These are phyloP conservation scores for Xylariaceae sp. DNA, from an alignment of 2,329 filamentous ascomycete genomes.

Conservation along the genomic window DNA sequence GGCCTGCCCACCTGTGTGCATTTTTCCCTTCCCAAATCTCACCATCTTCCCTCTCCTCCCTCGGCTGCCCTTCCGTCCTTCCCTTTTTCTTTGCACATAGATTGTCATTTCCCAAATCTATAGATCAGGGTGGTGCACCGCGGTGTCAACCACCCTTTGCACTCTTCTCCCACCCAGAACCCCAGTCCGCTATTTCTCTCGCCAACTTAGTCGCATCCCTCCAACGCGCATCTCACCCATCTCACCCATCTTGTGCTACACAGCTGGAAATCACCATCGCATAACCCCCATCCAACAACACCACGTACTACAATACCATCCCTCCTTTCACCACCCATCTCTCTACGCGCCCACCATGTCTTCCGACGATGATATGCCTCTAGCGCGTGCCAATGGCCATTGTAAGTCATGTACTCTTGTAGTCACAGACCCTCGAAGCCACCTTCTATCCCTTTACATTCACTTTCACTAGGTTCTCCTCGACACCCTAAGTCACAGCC, in stretches of 20 bases:
- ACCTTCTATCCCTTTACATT: background rate
- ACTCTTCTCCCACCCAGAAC: constrained; percentile 2
- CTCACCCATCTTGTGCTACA: constrained; percentile 6
- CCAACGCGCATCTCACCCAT: constrained; percentile 18
- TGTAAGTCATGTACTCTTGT: constrained; percentile 60
- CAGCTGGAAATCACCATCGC: constrained; percentile 17
- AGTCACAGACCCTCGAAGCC: background rate
- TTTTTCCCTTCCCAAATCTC: constrained; percentile 33
- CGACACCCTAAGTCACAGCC: background rate
- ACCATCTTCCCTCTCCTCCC: constrained; percentile 33
- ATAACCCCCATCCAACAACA: constrained; percentile 8
- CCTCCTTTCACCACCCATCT: constrained; percentile 12
- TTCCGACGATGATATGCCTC: constrained; percentile 82
- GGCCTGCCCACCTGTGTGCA: constrained; percentile 27
- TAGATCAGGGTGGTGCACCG: constrained; percentile 41
- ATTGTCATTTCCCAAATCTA: constrained; percentile 26
- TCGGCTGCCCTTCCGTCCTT: constrained; percentile 39
- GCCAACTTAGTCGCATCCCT: constrained; percentile 15
- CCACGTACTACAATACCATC: background rate
- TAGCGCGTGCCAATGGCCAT: constrained; percentile 72
- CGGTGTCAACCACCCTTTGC: constrained; percentile 39
- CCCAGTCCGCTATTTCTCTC: no score
- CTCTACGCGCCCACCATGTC: constrained; percentile 51
- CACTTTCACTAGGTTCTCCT: background rate
- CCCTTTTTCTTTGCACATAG: constrained; percentile 36